phyloP scores from a whole-genome alignment of 2,329 filamentous ascomycete genomes.

The Monosporascus ibericus region DNA sequence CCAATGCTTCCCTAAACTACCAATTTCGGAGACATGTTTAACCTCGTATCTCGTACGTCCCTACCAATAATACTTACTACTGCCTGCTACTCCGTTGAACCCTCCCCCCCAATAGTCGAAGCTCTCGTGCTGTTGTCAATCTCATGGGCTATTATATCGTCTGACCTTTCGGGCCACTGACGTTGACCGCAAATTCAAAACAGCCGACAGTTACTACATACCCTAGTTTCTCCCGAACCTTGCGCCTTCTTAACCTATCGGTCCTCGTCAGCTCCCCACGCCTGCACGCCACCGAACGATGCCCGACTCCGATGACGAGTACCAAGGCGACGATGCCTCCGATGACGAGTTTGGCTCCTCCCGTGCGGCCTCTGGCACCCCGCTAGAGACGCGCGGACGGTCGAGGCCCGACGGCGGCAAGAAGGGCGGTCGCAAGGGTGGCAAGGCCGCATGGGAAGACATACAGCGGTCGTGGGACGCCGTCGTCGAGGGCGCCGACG shows the following conservation, averaged over 20 bases:
- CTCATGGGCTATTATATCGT: too few relatives aligned
- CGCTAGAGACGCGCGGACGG: conserved; percentile 16
- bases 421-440: conserved; percentile 23
- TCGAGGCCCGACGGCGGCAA: conserved; percentile 22
- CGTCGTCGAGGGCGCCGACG: conserved; percentile 73
- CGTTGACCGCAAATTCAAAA: not conserved
- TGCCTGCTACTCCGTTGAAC: too few relatives aligned
- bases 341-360: conserved; percentile 57
- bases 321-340: conserved; percentile 55
- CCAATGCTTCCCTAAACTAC: not conserved
- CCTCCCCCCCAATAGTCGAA: too few relatives aligned
- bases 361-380: conserved; percentile 33
- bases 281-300: conserved; percentile 33
- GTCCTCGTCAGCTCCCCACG: not conserved
- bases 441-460: conserved; percentile 58
- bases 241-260: not conserved
- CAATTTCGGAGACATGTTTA: not conserved
- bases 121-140: too few relatives aligned
- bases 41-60: not conserved
- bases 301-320: conserved; percentile 70
- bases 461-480: conserved; percentile 66
- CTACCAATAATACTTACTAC: not conserved
- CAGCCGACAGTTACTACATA: not conserved
- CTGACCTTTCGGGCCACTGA: not conserved
- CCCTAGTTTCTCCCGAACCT: not conserved